A percentile compares a stretch with the other conserved stretches of the same genome.
Evolutionary conservation across 257 asterid genomes (phyloP).

Genomic region (Fraxinus excelsior): DNA sequence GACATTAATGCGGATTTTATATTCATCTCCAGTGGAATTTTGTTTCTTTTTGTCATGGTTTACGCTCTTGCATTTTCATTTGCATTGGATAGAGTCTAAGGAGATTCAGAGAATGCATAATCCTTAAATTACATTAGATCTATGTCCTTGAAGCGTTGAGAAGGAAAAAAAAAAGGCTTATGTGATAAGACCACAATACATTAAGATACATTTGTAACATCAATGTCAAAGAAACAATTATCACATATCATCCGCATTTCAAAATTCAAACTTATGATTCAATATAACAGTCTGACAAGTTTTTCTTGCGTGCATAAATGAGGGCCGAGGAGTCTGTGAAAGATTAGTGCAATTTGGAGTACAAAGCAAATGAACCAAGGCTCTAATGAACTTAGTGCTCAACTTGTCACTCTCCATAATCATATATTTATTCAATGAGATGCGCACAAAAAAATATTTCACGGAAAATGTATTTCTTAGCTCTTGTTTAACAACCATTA

Average conservation of each 20-base stretch:
- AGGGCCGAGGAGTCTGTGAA: neutral
- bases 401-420: neutral
- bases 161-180: neutral
- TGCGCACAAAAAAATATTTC: too few species aligned
- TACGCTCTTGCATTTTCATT: neutral
- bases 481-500: too few species aligned
- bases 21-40: neutral
- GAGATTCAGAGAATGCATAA: neutral
- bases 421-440: too few species aligned
- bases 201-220: neutral
- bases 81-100: neutral
- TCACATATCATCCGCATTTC: neutral
- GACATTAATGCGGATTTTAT: neutral
- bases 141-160: neutral
- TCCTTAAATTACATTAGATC: neutral
- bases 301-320: neutral
- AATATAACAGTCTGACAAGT: neutral
- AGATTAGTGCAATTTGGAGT: neutral
- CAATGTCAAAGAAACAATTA: too few species aligned
- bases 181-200: neutral
- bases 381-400: neutral
- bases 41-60: neutral
- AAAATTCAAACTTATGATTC: too few species aligned
- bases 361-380: neutral
- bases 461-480: too few species aligned